A percentile compares a stretch with the other conserved stretches of the same genome.
Conservation (phyloP, 805 yeast species). For the Kodamaea leandrae region DNA sequence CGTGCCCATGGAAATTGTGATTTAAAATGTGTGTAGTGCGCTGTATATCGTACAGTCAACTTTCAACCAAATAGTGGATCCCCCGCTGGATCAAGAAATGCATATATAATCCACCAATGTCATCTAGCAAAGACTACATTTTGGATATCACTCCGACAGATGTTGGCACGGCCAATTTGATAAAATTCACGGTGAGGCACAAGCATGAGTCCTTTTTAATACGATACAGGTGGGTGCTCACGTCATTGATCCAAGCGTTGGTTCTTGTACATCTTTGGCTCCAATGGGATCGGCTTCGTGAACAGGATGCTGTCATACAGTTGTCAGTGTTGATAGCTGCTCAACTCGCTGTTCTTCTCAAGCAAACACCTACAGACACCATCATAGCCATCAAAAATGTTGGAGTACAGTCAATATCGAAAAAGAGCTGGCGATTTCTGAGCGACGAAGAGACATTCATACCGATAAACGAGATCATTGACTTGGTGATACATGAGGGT, state of each 20-base stretch:
- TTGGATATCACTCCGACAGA: constrained; percentile 27
- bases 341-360: constrained; percentile 17
- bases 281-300: background rate
- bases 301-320: background rate
- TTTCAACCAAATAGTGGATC: too few relatives aligned
- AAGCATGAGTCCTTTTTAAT: constrained; percentile 5
- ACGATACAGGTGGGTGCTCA: constrained; percentile 7
- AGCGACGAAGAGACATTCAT: constrained; percentile 42
- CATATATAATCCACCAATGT: constrained; percentile 21
- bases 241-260: constrained; percentile 7
- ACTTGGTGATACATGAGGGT: constrained; percentile 73
- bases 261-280: constrained; percentile 5
- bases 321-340: constrained; percentile 1
- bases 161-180: constrained; percentile 14
- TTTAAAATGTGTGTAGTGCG: background rate
- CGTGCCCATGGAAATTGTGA: constrained; percentile 3
- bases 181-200: constrained; percentile 20
- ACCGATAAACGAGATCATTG: constrained; percentile 55
- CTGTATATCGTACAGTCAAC: background rate
- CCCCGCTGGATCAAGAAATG: background rate
- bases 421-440: constrained; percentile 21
- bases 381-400: constrained; percentile 42
- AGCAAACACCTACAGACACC: constrained; percentile 41
- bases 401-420: constrained; percentile 46
- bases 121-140: constrained; percentile 28